Conservation (phyloP, 225 moss, liverwort and hornwort genomes). For the Sphagnum tenellum region DNA sequence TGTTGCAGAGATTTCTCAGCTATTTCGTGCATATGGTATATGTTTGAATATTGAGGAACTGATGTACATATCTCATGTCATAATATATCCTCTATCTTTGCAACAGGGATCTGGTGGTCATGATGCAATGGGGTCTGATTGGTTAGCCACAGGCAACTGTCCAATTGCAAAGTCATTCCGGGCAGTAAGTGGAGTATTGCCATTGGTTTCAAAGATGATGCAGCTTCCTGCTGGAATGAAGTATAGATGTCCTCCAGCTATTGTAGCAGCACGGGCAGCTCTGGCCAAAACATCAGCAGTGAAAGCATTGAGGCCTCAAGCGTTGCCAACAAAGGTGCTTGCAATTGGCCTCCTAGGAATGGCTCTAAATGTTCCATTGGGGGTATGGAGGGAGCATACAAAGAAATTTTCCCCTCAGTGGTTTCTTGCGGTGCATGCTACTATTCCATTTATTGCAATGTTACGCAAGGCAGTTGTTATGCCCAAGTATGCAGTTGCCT, state of each 20-base stretch:
- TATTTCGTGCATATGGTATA: too few relatives aligned
- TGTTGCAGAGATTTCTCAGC: too few relatives aligned
- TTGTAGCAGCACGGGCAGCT: conserved; percentile 81
- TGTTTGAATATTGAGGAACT: too few relatives aligned
- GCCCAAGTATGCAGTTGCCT: conserved; percentile 93
- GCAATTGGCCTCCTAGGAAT: conserved; percentile 88
- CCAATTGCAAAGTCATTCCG: conserved; percentile 93
- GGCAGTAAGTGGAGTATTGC: conserved; percentile 61
- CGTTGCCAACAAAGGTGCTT: conserved; percentile 76
- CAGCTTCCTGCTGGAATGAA: conserved; percentile 59
- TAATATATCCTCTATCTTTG: too few relatives aligned
- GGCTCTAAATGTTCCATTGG: conserved; percentile 85
- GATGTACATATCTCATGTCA: too few relatives aligned
- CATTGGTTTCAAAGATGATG: conserved; percentile 63
- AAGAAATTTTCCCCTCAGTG: conserved; percentile 90
- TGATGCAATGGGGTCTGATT: conserved; percentile 84
- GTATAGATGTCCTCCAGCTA: conserved; percentile 87
- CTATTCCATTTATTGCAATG: conserved; percentile 96
- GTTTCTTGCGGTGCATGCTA: conserved; percentile 91
- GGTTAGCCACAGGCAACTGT: conserved; percentile 85
- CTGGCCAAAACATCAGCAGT: conserved; percentile 70
- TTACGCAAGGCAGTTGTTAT: conserved; percentile 92
- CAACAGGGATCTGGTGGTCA: conserved; percentile 3
- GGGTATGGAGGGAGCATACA: conserved; percentile 91
- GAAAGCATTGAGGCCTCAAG: conserved; percentile 74